These are phyloP conservation scores for Whalleya microplaca DNA, from an alignment of 2,329 filamentous ascomycete species.

Conservation along the genomic window DNA sequence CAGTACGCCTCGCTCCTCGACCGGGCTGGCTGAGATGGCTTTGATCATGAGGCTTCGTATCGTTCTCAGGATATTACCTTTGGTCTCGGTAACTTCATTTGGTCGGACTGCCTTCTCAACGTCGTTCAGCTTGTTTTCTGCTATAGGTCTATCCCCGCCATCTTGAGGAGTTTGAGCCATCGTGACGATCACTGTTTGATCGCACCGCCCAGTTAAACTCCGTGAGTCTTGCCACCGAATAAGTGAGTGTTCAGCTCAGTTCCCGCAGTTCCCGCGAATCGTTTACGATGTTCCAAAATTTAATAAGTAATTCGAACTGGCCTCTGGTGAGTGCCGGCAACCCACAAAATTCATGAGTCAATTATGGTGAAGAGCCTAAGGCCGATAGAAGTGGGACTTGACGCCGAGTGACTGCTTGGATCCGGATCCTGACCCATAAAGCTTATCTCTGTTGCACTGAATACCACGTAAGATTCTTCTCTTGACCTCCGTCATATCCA, in stretches of 20 bases:
- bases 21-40: slow-evolving; percentile 20
- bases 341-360: background rate
- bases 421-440: background rate
- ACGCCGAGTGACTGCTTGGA: background rate
- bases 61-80: background rate
- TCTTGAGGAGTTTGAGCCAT: slow-evolving; percentile 8
- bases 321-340: background rate
- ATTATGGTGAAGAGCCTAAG: background rate
- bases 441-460: too few relatives aligned
- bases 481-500: background rate
- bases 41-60: slow-evolving; percentile 5
- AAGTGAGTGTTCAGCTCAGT: background rate
- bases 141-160: background rate
- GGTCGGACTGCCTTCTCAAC: slow-evolving; percentile 15
- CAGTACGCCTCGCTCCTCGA: slow-evolving; percentile 35
- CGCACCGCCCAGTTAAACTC: background rate
- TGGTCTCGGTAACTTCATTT: slow-evolving; percentile 9
- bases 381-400: background rate
- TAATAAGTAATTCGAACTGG: background rate
- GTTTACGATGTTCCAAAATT: background rate
- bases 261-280: background rate
- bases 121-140: slow-evolving; percentile 2
- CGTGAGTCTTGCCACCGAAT: background rate
- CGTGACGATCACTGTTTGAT: background rate
- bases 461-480: background rate